A percentile compares a stretch with the other conserved stretches of the same genome.
Conservation (phyloP, 1,284 basidiomycete species). For the Trichosporon asahii region DNA sequence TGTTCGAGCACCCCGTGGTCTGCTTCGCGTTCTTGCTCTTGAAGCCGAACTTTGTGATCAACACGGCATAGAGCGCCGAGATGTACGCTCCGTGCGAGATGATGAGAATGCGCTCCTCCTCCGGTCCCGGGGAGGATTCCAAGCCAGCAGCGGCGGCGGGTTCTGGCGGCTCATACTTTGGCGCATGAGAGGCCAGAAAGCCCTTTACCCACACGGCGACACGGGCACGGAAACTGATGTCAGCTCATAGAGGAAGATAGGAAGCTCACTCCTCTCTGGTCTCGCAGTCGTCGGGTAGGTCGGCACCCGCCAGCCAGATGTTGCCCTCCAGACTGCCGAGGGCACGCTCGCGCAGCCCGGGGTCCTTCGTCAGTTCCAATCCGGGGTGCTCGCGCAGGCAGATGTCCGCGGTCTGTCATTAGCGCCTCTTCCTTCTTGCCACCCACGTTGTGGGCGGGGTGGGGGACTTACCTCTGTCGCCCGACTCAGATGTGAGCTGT, state of each 20-base stretch:
- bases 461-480: slow-evolving; percentile 40
- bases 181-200: slow-evolving; percentile 23
- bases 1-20: slow-evolving; percentile 31
- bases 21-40: slow-evolving; percentile 24
- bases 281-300: slow-evolving; percentile 36
- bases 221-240: slow-evolving; percentile 22
- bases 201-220: slow-evolving; percentile 23
- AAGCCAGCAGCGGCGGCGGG: neutral
- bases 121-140: neutral
- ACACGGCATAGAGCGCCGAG: slow-evolving; percentile 25
- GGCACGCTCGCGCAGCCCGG: slow-evolving; percentile 35
- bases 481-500: slow-evolving; percentile 35
- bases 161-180: neutral
- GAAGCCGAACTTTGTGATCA: slow-evolving; percentile 24
- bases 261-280: slow-evolving; percentile 27
- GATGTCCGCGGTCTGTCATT: slow-evolving; percentile 39
- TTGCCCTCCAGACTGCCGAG: slow-evolving; percentile 41
- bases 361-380: slow-evolving; percentile 22
- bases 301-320: slow-evolving; percentile 26
- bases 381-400: slow-evolving; percentile 27
- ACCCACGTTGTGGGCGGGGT: too few relatives aligned
- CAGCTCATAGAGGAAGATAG: neutral
- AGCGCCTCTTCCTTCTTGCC: neutral
- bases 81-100: slow-evolving; percentile 49
- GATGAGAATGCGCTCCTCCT: slow-evolving; percentile 27